Evolutionary conservation across 2,329 filamentous ascomycete species (phyloP), one percentile per base, ranked within the genome.

Genomic region (Aspergillus puulaauensis): DNA sequence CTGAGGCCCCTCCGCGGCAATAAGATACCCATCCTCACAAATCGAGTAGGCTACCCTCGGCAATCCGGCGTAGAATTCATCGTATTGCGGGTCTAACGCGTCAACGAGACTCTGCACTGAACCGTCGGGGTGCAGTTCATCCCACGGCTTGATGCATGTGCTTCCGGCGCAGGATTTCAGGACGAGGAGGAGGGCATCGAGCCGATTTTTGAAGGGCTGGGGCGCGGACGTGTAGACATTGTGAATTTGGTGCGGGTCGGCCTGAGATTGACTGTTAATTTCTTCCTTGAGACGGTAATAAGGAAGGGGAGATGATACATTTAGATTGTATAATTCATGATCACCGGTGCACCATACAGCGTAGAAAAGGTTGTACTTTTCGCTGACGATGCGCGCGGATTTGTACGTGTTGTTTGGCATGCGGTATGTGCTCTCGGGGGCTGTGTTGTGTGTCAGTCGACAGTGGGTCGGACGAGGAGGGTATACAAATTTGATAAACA

Each of bases 321-420:
- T 68, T 3, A 76, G 61, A 54, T 77, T 73, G 39, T 77, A 77
- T 0, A 77, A 61, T 40, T 77, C 72, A 48, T 77, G 75, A 56
- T 77, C 74, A 17, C 72, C 71, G 43, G 60, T 75, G 58, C 75
- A 77, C 72, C 74, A 77, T 3, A 77, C 73, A 0, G 72, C 72
- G 58, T 77, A 77, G 54, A 75, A 77, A 2, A 77, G 58, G 33
- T 73, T 72, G 35, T 77, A 76, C 1, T 62, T 66, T 1, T 71
- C 56, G 3, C 71, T 69, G 5, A 77, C 56, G 7, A 77, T 58
- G 4, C 75, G 70, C 9, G 74, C 61, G 0, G 73, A 73, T 57
- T 77, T 77, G 66, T 77, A 77, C 0, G 73, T 77, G 61, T 74
- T 75, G 50, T 75, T 75, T 1, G 64, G 58, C 14, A 69, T 59